phyloP scores from a whole-genome alignment of 306 rosid genomes.

The Citrullus amarus region DNA sequence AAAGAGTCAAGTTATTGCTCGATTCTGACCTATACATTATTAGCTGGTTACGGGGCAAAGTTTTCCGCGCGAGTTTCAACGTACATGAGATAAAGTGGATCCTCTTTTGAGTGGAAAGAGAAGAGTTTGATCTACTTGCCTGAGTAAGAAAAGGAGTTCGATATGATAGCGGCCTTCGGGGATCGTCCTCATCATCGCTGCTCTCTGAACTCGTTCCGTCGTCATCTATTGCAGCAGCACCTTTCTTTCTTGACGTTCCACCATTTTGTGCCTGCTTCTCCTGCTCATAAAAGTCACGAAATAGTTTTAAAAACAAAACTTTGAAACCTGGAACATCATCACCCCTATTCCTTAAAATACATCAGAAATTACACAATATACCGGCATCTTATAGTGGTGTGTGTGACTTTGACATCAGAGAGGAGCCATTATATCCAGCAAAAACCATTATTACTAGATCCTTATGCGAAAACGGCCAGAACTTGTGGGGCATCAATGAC shows the following conservation, averaged over 20 bases:
- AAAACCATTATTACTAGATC: not conserved
- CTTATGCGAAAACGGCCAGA: not conserved
- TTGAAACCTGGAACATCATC: not conserved
- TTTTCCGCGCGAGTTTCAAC: not conserved
- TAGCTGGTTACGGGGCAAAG: not conserved
- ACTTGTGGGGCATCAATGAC: not conserved
- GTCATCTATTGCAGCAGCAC: conserved; percentile 38
- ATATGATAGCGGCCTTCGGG: conserved; percentile 47
- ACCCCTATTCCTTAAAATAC: not conserved
- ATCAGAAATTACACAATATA: not conserved
- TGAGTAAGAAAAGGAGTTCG: conserved; percentile 77
- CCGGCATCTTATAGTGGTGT: not conserved
- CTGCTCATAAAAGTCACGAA: conserved; percentile 22
- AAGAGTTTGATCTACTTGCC: conserved; percentile 25
- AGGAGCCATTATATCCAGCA: not conserved
- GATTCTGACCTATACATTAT: not conserved
- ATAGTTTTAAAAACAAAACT: not conserved
- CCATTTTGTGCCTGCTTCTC: conserved; percentile 42
- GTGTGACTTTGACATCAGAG: not conserved
- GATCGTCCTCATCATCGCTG: conserved; percentile 66
- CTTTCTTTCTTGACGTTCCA: conserved; percentile 53
- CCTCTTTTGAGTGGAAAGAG: not conserved
- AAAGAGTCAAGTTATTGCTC: not conserved
- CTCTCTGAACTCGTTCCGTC: conserved; percentile 68
- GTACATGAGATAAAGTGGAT: not conserved